Percentiles rank a stretch among this genome's conserved stretches.
Conservation (phyloP, 192 early-diverging fungal species). For the Coemansia furcata region DNA sequence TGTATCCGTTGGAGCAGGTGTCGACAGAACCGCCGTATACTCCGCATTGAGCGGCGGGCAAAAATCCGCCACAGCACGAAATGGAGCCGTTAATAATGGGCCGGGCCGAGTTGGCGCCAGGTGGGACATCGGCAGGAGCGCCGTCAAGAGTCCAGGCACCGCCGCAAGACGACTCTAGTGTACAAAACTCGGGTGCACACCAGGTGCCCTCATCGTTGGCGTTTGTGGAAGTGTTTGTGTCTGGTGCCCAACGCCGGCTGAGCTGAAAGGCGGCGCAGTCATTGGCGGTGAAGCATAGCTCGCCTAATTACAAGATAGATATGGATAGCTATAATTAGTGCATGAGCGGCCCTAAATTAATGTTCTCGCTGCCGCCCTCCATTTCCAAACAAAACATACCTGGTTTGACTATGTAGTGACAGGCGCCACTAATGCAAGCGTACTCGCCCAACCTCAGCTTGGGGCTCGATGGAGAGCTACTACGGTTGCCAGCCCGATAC, state of each 20-base stretch:
- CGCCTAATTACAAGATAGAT: constrained; percentile 12
- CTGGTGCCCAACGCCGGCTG: constrained; percentile 21
- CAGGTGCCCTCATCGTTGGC: constrained; percentile 8
- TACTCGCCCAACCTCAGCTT: constrained; percentile 54
- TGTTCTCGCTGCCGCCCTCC: too few relatives aligned
- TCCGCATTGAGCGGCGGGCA: constrained; percentile 40
- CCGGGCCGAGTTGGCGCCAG: constrained; percentile 26
- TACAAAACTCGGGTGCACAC: constrained; percentile 57
- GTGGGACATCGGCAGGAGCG: constrained; percentile 33
- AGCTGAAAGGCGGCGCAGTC: constrained; percentile 59
- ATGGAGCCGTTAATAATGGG: constrained; percentile 22
- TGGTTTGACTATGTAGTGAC: constrained; percentile 60
- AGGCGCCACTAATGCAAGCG: constrained; percentile 55
- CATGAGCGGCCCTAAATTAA: too few relatives aligned
- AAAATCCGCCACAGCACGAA: constrained; percentile 58
- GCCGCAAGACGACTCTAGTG: constrained; percentile 61
- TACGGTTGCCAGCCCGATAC: constrained; percentile 23
- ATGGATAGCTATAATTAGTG: too few relatives aligned
- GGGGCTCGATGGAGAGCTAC: not conserved
- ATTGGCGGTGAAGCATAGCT: constrained; percentile 48
- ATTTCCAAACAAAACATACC: constrained; percentile 22
- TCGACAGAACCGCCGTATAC: constrained; percentile 53
- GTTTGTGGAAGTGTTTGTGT: not conserved
- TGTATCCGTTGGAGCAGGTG: constrained; percentile 45
- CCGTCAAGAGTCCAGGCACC: constrained; percentile 58